phyloP scores from a whole-genome alignment of 495 filamentous ascomycete species.

The Immersiella caudata region DNA sequence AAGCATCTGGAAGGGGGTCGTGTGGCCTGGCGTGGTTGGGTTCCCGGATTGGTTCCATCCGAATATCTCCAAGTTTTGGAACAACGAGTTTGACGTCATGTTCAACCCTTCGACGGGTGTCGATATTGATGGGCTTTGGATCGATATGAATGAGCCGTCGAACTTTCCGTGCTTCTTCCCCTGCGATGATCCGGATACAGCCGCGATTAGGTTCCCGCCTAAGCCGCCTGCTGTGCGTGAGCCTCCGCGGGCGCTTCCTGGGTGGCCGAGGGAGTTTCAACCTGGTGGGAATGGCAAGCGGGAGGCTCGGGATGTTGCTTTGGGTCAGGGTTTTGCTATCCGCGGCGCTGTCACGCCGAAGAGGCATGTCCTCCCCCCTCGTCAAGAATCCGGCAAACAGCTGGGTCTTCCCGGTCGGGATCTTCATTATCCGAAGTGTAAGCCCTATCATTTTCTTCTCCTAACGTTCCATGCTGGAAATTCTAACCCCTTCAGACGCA shows the following conservation, averaged over 20 bases:
- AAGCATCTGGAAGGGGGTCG: constrained; percentile 69
- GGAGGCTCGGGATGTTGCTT: background rate
- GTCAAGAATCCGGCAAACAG: constrained; percentile 40
- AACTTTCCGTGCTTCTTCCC: constrained; percentile 65
- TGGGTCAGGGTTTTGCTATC: background rate
- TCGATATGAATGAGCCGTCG: constrained; percentile 68
- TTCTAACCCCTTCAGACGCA: background rate
- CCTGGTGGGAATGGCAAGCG: constrained; percentile 49
- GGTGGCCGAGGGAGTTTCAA: constrained; percentile 73
- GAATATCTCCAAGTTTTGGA: constrained; percentile 71
- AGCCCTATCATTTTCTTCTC: background rate
- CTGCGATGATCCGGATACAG: constrained; percentile 63
- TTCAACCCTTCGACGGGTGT: constrained; percentile 68
- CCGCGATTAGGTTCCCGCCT: constrained; percentile 65
- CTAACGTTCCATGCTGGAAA: too few species aligned
- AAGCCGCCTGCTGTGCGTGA: constrained; percentile 65
- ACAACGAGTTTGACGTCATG: constrained; percentile 68
- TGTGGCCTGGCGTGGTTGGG: constrained; percentile 82
- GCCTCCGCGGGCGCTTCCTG: constrained; percentile 61
- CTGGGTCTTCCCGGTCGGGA: constrained; percentile 65
- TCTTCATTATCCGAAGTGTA: constrained; percentile 67
- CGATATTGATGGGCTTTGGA: constrained; percentile 85
- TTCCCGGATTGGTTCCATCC: constrained; percentile 87
- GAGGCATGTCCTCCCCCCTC: constrained; percentile 25
- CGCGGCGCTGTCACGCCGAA: constrained; percentile 19